Conservation (phyloP, 1,284 basidiomycete genomes). For the Leccinum ponderosum region DNA sequence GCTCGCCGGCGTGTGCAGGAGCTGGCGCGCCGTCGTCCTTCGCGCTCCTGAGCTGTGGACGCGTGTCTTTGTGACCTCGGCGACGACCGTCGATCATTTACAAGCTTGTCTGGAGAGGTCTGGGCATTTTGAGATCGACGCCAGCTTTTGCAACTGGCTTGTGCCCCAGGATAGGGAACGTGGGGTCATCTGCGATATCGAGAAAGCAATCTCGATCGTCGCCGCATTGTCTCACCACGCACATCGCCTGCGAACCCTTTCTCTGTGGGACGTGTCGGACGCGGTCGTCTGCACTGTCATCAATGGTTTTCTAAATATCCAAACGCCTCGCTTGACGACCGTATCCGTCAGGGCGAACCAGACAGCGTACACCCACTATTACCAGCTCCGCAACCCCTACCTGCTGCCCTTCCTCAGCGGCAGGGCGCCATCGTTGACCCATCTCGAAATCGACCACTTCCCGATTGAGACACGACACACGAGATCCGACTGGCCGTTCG, state of each 20-base stretch:
- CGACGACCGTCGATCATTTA: constrained; percentile 8
- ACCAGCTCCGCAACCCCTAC: constrained; percentile 6
- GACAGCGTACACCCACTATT: constrained; percentile 9
- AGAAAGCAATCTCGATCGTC: constrained; percentile 2
- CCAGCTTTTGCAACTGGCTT: constrained; percentile 18
- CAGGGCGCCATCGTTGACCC: constrained; percentile 9
- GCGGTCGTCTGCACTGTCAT: constrained; percentile 8
- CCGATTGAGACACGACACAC: constrained; percentile 16
- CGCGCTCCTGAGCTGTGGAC: constrained; percentile 16
- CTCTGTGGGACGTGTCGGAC: constrained; percentile 23
- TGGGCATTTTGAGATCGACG: constrained; percentile 4
- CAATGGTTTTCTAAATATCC: constrained; percentile 2
- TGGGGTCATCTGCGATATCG: not conserved
- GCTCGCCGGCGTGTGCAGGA: constrained; percentile 17
- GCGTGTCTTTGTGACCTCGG: constrained; percentile 19
- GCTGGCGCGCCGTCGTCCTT: constrained; percentile 14
- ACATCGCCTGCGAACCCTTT: constrained; percentile 14
- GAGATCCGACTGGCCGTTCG: constrained; percentile 10
- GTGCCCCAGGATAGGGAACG: not conserved
- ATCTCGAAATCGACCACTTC: constrained; percentile 20
- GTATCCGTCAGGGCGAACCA: constrained; percentile 18
- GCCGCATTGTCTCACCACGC: constrained; percentile 1
- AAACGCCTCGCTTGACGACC: constrained; percentile 9
- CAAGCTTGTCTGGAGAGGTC: constrained; percentile 11
- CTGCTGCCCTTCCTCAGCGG: constrained; percentile 19